Conservation (phyloP, 176 grass and related monocot species). For the Zea luxurians region DNA sequence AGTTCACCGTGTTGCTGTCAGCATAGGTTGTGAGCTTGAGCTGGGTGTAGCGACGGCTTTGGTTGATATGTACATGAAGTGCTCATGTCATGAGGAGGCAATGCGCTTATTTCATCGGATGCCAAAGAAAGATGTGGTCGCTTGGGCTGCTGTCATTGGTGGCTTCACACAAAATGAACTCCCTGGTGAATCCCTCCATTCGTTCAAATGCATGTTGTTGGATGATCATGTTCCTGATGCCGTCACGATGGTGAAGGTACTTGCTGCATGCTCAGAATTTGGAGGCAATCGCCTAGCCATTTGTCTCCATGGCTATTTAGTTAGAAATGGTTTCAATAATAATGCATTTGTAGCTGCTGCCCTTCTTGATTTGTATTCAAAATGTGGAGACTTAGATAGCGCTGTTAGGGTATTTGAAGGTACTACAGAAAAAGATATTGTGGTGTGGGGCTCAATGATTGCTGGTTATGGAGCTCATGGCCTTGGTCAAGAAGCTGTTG, state of each 20-base stretch:
- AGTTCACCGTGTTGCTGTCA: slow-evolving; percentile 40
- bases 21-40: slow-evolving; percentile 56
- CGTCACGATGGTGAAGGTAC: slow-evolving; percentile 64
- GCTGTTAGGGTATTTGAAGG: slow-evolving; percentile 51
- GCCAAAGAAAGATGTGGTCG: slow-evolving; percentile 66
- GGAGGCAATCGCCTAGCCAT: slow-evolving; percentile 44
- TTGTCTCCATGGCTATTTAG: slow-evolving; percentile 63
- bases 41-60: slow-evolving; percentile 57
- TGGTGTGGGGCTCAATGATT: slow-evolving; percentile 71
- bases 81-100: slow-evolving; percentile 48
- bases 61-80: slow-evolving; percentile 86
- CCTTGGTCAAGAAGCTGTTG: slow-evolving; percentile 50
- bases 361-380: slow-evolving; percentile 41
- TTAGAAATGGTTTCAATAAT: slow-evolving; percentile 50
- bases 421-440: slow-evolving; percentile 54
- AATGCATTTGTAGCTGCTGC: slow-evolving; percentile 60
- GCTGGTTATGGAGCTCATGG: slow-evolving; percentile 74
- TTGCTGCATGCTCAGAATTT: slow-evolving; percentile 45
- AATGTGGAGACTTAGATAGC: slow-evolving; percentile 53
- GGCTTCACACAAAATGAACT: slow-evolving; percentile 58
- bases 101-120: slow-evolving; percentile 53
- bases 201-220: slow-evolving; percentile 55
- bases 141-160: slow-evolving; percentile 60
- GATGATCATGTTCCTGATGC: slow-evolving; percentile 49
- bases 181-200: slow-evolving; percentile 39